phyloP scores from a whole-genome alignment of 768 basidiomycete genomes.

The Leccinum longicurvipes region DNA sequence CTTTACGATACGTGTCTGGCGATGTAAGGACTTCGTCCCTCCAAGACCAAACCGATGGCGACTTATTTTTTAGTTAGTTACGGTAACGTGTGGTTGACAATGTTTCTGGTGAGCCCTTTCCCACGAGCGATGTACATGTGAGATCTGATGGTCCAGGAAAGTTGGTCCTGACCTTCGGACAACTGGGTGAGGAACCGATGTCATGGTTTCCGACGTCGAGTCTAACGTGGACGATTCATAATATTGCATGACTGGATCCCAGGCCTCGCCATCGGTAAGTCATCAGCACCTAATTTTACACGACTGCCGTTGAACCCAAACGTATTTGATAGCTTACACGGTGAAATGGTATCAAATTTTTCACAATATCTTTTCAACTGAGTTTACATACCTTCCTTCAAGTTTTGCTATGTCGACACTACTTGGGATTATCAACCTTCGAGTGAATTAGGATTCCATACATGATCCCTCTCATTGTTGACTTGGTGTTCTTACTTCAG shows the following conservation, averaged over 20 bases:
- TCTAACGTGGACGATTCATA: slow-evolving; percentile 2
- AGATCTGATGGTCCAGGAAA: slow-evolving; percentile 20
- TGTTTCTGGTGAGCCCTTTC: slow-evolving; percentile 39
- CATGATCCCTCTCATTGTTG: neutral
- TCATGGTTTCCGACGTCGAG: neutral
- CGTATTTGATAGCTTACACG: slow-evolving; percentile 38
- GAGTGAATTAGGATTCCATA: slow-evolving; percentile 32
- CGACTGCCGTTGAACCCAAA: neutral
- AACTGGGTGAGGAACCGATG: slow-evolving; percentile 41
- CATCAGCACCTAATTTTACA: neutral
- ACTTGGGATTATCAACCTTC: slow-evolving; percentile 41
- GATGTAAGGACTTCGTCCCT: slow-evolving; percentile 41
- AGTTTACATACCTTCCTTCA: neutral
- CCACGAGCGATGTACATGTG: neutral
- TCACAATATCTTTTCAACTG: neutral
- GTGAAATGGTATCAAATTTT: slow-evolving; percentile 37
- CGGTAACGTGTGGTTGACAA: slow-evolving; percentile 45
- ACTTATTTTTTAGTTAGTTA: slow-evolving; percentile 46
- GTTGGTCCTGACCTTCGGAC: slow-evolving; percentile 46
- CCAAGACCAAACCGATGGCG: neutral
- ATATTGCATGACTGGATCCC: neutral
- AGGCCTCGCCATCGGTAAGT: slow-evolving; percentile 42
- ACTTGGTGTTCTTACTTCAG: slow-evolving; percentile 27
- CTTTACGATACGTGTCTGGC: slow-evolving; percentile 60
- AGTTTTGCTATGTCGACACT: slow-evolving; percentile 44